These are phyloP conservation scores for Xylariaceae sp. DNA, from an alignment of 2,329 filamentous ascomycete genomes.

Conservation along the genomic window DNA sequence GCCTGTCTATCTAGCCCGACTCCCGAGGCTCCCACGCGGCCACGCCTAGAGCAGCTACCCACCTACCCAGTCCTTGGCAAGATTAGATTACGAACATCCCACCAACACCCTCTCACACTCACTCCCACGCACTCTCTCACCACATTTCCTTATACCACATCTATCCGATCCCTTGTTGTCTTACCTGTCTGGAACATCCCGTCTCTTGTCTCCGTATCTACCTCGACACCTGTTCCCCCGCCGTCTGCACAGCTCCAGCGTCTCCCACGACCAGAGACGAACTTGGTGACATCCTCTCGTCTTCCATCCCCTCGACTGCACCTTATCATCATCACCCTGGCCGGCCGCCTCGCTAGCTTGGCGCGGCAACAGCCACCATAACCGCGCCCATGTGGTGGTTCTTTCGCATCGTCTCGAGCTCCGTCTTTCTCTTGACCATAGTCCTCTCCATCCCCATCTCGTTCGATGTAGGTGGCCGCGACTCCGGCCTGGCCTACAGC, in stretches of 20 bases:
- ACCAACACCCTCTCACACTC: too few species aligned
- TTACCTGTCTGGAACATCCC: background rate
- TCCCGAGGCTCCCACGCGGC: too few species aligned
- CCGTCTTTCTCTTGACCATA: slow-evolving; percentile 84
- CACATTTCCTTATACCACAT: background rate
- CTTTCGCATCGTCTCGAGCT: slow-evolving; percentile 72
- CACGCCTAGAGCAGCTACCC: background rate
- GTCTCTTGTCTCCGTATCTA: background rate
- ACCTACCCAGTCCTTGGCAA: background rate
- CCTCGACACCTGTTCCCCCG: background rate
- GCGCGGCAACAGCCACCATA: slow-evolving; percentile 37
- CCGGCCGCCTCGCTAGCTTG: slow-evolving; percentile 32
- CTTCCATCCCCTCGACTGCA: background rate
- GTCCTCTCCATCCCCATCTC: slow-evolving; percentile 94
- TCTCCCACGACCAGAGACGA: slow-evolving; percentile 3
- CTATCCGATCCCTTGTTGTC: background rate
- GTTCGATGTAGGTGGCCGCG: slow-evolving; percentile 94
- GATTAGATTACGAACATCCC: background rate
- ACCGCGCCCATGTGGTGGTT: slow-evolving; percentile 72
- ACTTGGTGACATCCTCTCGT: background rate
- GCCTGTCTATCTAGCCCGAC: background rate
- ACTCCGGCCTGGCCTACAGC: slow-evolving; percentile 91
- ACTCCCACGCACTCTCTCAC: too few species aligned
- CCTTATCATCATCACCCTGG: slow-evolving; percentile 24
- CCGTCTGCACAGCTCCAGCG: background rate